Evolutionary conservation across 2,329 filamentous ascomycete genomes (phyloP), one percentile per base, ranked within the genome.

Genomic region (Pleoardoris graminearum): DNA sequence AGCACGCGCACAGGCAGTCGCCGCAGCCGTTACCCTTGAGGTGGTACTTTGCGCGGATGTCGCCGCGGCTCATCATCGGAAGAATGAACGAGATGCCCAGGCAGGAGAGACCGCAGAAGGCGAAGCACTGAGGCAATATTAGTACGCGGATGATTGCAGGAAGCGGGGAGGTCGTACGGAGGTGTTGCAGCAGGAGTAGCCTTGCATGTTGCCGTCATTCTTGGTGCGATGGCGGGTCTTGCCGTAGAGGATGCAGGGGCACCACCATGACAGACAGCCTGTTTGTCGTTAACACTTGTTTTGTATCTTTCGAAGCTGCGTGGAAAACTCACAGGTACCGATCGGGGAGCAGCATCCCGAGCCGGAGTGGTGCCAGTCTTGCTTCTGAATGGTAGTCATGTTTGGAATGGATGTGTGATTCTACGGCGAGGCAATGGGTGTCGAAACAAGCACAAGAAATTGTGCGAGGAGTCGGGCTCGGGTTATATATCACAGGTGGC

Each of bases 1-100:
- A 71, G 60, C 66, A 71, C 4, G 69, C 67, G 43, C 67, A 71
- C 22, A 70, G 52, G 50, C 68, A 71, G 50, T 71, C 69, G 11
- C 57, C 66, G 58, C 68, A 71, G 8, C 52, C 65, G 36, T 68
- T 68, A 33, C 68, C 68, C 4, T 61, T 57, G 37, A 72, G 56
- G 25, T 64, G 54, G 55, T 72, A 71, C 49, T 67, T 68, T 14
- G 58, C 57, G 16, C 69, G 65, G 16, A 72, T 61, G 33, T 71
- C 68, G 27, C 66, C 61, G 33, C 69, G 68, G 42, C 59, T 62
- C 46, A 69, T 65, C 61, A 69, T 65, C 7, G 67, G 62, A 14
- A 71, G 50, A 37, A 72, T 63, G 60, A 67, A 72, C 21, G 58
- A 53, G 7, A 70, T 35, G 7, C 68, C 67, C 3, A 61, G 51